Conservation (phyloP, 371 early-diverging fungal genomes). For the Quaeritorhiza haematococci region DNA sequence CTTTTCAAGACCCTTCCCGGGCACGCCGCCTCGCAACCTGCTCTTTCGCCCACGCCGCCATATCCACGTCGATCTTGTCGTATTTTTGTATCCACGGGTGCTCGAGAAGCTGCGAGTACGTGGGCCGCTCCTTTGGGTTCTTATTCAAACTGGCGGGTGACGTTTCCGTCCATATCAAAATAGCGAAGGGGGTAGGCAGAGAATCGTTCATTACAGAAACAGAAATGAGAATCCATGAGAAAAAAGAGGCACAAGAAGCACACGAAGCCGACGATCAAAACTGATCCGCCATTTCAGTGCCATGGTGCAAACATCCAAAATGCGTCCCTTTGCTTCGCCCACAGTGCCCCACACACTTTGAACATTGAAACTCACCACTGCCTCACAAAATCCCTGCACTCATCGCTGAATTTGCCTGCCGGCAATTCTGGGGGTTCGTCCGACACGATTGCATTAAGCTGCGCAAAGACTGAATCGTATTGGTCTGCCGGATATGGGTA, state of each 20-base stretch:
- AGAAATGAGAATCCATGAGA: background rate
- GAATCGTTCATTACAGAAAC: background rate
- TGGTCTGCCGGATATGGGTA: conserved; percentile 68
- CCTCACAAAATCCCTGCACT: conserved; percentile 73
- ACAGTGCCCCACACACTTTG: background rate
- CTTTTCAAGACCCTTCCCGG: too few relatives aligned
- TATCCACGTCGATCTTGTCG: background rate
- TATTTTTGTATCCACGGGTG: background rate
- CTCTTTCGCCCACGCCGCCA: conserved; percentile 1
- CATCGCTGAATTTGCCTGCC: conserved; percentile 55
- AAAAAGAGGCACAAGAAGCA: conserved; percentile 1
- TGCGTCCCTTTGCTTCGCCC: background rate
- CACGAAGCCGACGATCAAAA: background rate
- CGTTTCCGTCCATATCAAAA: background rate
- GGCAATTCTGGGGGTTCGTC: conserved; percentile 75
- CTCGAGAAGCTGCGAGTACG: conserved; percentile 60
- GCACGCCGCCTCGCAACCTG: background rate
- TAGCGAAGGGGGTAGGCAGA: background rate
- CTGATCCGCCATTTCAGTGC: background rate
- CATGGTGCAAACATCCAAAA: background rate
- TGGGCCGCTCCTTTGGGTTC: conserved; percentile 64
- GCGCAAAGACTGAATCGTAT: conserved; percentile 74
- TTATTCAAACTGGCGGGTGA: conserved; percentile 59
- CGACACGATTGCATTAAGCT: conserved; percentile 78
- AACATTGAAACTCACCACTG: conserved; percentile 47